These are phyloP conservation scores for Cercospora sojina DNA, from an alignment of 2,329 filamentous ascomycete genomes.

Conservation along the genomic window DNA sequence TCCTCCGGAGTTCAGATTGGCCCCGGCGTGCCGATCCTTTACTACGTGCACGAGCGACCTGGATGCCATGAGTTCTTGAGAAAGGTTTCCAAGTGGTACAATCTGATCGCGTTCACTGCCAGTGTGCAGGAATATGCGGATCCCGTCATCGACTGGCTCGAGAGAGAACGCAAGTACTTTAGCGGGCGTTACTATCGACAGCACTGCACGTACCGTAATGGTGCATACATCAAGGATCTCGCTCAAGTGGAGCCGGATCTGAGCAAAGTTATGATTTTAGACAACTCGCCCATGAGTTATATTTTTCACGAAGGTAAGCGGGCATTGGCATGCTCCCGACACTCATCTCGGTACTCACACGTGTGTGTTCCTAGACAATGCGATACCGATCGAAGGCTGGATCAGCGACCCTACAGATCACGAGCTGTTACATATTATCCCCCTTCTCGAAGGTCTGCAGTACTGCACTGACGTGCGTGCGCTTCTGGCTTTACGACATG, in stretches of 20 bases:
- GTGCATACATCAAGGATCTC: conserved; percentile 96
- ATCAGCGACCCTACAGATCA: conserved; percentile 98
- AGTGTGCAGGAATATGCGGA: conserved; percentile 98
- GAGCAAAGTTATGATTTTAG: conserved; percentile 97
- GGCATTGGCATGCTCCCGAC: background rate
- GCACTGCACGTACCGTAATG: conserved; percentile 93
- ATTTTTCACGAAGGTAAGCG: conserved; percentile 92
- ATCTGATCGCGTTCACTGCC: conserved; percentile 92
- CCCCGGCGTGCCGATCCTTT: conserved; percentile 92
- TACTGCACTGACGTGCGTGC: conserved; percentile 96
- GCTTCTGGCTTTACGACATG: conserved; percentile 80
- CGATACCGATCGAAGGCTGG: conserved; percentile 98
- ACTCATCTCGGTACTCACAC: conserved; percentile 11
- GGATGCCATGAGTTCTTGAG: conserved; percentile 95
- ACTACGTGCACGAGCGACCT: conserved; percentile 97
- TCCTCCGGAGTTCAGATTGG: conserved; percentile 51
- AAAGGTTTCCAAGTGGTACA: conserved; percentile 96
- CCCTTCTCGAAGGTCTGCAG: conserved; percentile 88
- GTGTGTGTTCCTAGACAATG: conserved; percentile 69
- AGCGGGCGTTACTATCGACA: conserved; percentile 91
- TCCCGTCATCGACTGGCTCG: conserved; percentile 97
- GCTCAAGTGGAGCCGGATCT: conserved; percentile 94
- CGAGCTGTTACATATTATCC: conserved; percentile 87
- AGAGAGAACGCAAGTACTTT: conserved; percentile 96
- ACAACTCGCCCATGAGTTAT: conserved; percentile 97